Percentiles rank a stretch among this genome's conserved stretches.
Evolutionary conservation across 208 protist species (phyloP).

Genomic region (Leptomonas seymouri): DNA sequence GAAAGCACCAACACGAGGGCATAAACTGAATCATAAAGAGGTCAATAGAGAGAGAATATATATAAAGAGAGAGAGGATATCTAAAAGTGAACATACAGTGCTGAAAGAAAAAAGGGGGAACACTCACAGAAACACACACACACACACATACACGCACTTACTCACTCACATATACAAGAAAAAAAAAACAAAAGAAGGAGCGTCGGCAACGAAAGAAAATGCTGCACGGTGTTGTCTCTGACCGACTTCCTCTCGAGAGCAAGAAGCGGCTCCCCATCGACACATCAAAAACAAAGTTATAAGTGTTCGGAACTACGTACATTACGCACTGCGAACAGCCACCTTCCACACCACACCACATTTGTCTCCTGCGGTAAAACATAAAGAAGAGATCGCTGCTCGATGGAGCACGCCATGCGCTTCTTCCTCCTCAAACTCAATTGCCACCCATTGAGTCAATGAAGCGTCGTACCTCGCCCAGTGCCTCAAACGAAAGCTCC

Average conservation of each 20-base stretch:
- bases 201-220: not conserved
- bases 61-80: not conserved
- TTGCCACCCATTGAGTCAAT: slow-evolving; percentile 62
- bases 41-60: not conserved
- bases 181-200: not conserved
- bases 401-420: too few species aligned
- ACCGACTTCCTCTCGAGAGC: too few species aligned
- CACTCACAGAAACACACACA: too few species aligned
- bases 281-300: too few species aligned
- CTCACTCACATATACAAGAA: too few species aligned
- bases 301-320: too few species aligned
- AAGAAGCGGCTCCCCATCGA: too few species aligned
- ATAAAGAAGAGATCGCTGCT: not conserved
- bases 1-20: not conserved
- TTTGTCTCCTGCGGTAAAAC: not conserved
- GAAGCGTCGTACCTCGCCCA: slow-evolving; percentile 78
- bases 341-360: too few species aligned
- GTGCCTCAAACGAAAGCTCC: slow-evolving; percentile 54
- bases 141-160: too few species aligned
- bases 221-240: too few species aligned
- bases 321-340: too few species aligned
- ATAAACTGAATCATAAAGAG: slow-evolving; percentile 9
- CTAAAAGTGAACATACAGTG: not conserved
- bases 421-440: not conserved
- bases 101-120: too few species aligned